Evolutionary conservation across 169 alveolate genomes (phyloP).

Genomic region (Plasmodium vivax): DNA sequence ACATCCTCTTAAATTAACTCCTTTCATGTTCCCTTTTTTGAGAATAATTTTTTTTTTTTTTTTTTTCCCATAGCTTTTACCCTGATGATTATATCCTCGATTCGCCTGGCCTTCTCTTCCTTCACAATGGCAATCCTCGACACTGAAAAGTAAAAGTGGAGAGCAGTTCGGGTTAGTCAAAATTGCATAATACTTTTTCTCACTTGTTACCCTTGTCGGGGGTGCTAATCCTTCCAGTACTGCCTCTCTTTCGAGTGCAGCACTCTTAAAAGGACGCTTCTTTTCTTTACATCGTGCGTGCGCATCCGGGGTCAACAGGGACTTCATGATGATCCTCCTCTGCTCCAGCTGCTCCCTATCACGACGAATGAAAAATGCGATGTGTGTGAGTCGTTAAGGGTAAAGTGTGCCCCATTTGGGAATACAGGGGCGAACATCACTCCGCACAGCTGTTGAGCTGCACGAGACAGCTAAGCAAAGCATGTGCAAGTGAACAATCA

Average conservation of each 20-base stretch:
- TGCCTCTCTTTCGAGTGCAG: neutral
- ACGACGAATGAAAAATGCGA: neutral
- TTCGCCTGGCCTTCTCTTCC: conserved; percentile 61
- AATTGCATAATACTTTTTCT: neutral
- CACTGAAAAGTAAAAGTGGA: conserved; percentile 32
- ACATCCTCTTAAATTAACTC: neutral
- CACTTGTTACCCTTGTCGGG: neutral
- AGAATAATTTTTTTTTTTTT: neutral
- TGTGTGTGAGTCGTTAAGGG: neutral
- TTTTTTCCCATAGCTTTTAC: conserved; percentile 5
- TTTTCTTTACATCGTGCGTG: conserved; percentile 47
- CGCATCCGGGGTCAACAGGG: conserved; percentile 73
- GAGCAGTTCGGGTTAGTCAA: neutral
- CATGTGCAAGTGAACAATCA: neutral
- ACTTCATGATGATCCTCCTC: conserved; percentile 55
- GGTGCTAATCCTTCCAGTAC: neutral
- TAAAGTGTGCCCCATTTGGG: neutral
- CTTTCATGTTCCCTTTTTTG: neutral
- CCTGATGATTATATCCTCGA: conserved; percentile 63
- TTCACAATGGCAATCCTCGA: conserved; percentile 69
- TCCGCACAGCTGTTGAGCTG: neutral
- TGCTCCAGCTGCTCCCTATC: conserved; percentile 56
- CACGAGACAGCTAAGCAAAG: neutral
- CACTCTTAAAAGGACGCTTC: neutral
- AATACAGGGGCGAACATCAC: neutral